Conservation (phyloP, 2,329 filamentous ascomycete genomes). For the Venturia effusa region DNA sequence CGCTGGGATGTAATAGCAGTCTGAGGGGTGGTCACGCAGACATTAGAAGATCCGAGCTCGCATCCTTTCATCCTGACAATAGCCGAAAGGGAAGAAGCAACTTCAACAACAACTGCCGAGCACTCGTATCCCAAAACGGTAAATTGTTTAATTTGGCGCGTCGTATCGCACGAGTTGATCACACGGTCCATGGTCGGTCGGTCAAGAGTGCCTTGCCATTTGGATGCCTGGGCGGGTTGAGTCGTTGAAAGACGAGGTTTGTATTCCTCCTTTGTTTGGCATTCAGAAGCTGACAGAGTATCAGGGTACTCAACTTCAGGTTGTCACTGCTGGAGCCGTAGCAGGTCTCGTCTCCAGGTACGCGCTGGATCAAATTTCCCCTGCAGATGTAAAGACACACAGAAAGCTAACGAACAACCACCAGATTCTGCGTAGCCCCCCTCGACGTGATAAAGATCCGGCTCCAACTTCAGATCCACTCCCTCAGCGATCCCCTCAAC, state of each 20-base stretch:
- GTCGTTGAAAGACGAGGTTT: slow-evolving; percentile 60
- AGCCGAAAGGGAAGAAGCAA: slow-evolving; percentile 2
- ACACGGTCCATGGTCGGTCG: slow-evolving; percentile 1
- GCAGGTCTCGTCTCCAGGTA: slow-evolving; percentile 85
- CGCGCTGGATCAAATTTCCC: not conserved
- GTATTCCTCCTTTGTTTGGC: slow-evolving; percentile 11
- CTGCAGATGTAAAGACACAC: slow-evolving; percentile 5
- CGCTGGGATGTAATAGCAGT: not conserved
- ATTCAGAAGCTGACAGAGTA: not conserved
- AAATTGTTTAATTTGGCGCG: not conserved
- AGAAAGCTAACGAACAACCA: not conserved
- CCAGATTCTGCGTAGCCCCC: slow-evolving; percentile 81
- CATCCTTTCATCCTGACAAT: not conserved
- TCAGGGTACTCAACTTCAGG: slow-evolving; percentile 55
- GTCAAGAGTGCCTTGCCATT: slow-evolving; percentile 23
- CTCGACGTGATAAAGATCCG: slow-evolving; percentile 98
- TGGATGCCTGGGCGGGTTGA: slow-evolving; percentile 55
- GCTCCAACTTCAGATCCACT: slow-evolving; percentile 84
- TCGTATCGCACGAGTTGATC: not conserved
- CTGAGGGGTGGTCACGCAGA: not conserved
- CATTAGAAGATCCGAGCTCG: not conserved
- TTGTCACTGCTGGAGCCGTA: slow-evolving; percentile 53
- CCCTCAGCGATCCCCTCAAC: slow-evolving; percentile 59
- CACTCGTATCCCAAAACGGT: not conserved
- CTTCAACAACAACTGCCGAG: not conserved